phyloP scores from a whole-genome alignment of 768 basidiomycete genomes.

The Chlorophyllum brunneum region DNA sequence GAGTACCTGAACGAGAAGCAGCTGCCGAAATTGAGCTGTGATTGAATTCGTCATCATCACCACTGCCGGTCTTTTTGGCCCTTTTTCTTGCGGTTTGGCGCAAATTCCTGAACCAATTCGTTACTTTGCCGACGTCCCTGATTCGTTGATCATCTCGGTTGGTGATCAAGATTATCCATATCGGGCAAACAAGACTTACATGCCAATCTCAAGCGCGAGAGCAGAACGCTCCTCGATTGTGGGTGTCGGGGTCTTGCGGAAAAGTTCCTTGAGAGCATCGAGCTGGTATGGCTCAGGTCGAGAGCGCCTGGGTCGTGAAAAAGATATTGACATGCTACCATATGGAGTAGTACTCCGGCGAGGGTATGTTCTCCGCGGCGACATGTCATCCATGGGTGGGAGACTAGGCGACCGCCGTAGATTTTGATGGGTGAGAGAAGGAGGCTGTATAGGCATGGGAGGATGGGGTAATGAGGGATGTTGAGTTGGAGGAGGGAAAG shows the following conservation, averaged over 20 bases:
- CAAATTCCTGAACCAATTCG: conserved; percentile 86
- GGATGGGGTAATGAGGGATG: conserved; percentile 28
- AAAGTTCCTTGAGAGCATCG: conserved; percentile 67
- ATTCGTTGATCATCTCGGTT: conserved; percentile 17
- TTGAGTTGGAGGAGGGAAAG: conserved; percentile 45
- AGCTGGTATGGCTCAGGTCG: conserved; percentile 80
- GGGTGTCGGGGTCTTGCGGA: conserved; percentile 64
- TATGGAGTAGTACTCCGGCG: conserved; percentile 44
- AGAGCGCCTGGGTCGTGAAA: conserved; percentile 61
- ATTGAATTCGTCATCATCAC: conserved; percentile 39
- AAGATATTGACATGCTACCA: conserved; percentile 31
- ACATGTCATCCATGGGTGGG: conserved; percentile 33
- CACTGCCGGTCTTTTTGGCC: conserved; percentile 45
- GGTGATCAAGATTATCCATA: conserved; percentile 16
- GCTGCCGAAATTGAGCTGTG: conserved; percentile 34
- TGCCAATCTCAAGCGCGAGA: conserved; percentile 73
- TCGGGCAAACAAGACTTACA: conserved; percentile 39
- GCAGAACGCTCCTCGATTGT: conserved; percentile 77
- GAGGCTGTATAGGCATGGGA: conserved; percentile 27
- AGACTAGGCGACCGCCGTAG: conserved; percentile 33
- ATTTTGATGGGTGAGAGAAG: conserved; percentile 22
- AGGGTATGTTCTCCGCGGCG: conserved; percentile 35
- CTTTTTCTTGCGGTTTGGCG: conserved; percentile 79
- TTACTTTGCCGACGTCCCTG: conserved; percentile 81
- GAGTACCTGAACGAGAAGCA: conserved; percentile 51